Conservation (phyloP, 2,329 filamentous ascomycete species). For the Gaeumannomyces tritici region DNA sequence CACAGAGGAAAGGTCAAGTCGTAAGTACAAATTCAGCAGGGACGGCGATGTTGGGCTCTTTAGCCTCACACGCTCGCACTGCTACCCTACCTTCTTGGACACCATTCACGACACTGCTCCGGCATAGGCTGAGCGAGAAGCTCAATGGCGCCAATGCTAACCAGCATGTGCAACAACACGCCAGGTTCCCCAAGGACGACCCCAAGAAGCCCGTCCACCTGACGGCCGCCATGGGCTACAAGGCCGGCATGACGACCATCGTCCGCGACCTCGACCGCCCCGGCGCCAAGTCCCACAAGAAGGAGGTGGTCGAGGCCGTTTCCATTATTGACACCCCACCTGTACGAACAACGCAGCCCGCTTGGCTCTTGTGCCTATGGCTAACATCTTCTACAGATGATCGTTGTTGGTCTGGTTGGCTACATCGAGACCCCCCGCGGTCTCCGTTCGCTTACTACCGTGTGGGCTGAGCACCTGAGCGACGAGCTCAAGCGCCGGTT, state of each 20-base stretch:
- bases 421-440: conserved; percentile 99
- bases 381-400: conserved; percentile 77
- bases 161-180: conserved; percentile 10
- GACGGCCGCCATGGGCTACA: conserved; percentile 97
- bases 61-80: conserved; percentile 1
- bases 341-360: conserved; percentile 82
- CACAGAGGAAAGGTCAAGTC: conserved; percentile 98
- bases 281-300: conserved; percentile 99
- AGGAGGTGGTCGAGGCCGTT: conserved; percentile 87
- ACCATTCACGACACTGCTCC: neutral
- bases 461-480: conserved; percentile 98
- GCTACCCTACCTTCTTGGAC: neutral
- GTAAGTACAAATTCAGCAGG: conserved; percentile 44
- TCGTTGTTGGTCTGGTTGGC: conserved; percentile 98
- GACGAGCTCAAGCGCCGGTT: conserved; percentile 99
- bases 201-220: conserved; percentile 99
- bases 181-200: conserved; percentile 99
- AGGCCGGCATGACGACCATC: conserved; percentile 99
- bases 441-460: conserved; percentile 97
- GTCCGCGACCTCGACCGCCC: conserved; percentile 98
- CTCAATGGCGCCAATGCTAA: conserved; percentile 9
- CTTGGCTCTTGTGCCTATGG: conserved; percentile 64
- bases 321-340: conserved; percentile 87
- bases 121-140: conserved; percentile 12
- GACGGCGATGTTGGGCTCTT: conserved; percentile 5